Conservation (phyloP, 768 basidiomycete species). For the Russula foetens region DNA sequence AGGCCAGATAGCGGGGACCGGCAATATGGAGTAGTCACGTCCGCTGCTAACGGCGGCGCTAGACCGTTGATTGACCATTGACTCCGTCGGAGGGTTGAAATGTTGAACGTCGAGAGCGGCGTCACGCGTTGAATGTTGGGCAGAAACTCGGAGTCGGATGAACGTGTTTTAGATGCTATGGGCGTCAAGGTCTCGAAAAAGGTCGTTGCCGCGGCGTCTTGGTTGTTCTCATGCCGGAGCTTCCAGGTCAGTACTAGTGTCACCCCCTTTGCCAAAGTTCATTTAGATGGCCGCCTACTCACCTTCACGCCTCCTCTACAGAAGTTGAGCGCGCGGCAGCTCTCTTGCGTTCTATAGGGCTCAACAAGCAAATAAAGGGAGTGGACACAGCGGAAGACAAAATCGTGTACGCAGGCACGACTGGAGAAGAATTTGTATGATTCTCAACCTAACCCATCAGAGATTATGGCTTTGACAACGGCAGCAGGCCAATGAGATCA, state of each 20-base stretch:
- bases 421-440: slow-evolving; percentile 56
- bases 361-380: slow-evolving; percentile 42
- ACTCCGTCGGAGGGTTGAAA: no score
- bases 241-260: slow-evolving; percentile 10
- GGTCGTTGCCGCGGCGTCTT: background rate
- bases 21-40: no score
- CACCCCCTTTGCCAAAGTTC: background rate
- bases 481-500: slow-evolving; percentile 46
- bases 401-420: slow-evolving; percentile 53
- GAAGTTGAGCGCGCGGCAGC: slow-evolving; percentile 65
- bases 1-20: no score
- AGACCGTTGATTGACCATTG: no score
- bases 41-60: no score
- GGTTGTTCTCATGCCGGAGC: slow-evolving; percentile 10
- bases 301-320: slow-evolving; percentile 21
- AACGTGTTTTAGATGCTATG: no score
- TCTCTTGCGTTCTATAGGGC: slow-evolving; percentile 44
- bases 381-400: slow-evolving; percentile 54
- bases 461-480: background rate
- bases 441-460: background rate
- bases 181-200: no score
- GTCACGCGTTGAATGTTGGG: no score
- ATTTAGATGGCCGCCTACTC: background rate
- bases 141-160: background rate
- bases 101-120: no score